phyloP scores from a whole-genome alignment of 192 early-diverging fungal species.

The Thamnidium elegans region DNA sequence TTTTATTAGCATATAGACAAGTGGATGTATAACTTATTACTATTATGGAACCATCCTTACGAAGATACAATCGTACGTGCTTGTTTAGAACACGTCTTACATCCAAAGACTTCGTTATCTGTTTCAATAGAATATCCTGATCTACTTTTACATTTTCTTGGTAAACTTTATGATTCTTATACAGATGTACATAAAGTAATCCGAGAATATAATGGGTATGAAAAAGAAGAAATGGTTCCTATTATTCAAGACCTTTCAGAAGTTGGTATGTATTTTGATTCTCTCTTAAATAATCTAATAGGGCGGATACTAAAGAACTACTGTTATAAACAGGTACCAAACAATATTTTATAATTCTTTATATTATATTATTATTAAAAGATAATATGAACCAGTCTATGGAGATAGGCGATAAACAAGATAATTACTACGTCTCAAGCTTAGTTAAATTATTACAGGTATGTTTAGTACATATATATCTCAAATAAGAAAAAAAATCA shows the following conservation, averaged over 20 bases:
- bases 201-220: neutral
- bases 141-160: slow-evolving; percentile 11
- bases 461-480: neutral
- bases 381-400: neutral
- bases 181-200: neutral
- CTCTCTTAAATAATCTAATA: no score
- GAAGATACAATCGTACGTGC: neutral
- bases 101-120: neutral
- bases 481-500: neutral
- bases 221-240: neutral
- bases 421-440: neutral
- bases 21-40: slow-evolving; percentile 18
- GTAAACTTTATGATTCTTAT: neutral
- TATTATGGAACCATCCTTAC: neutral
- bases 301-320: no score
- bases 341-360: slow-evolving; percentile 6
- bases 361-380: slow-evolving; percentile 1
- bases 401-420: neutral
- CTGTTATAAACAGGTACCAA: neutral
- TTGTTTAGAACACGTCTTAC: neutral
- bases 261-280: neutral
- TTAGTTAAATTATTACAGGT: slow-evolving; percentile 7
- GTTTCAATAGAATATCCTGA: neutral
- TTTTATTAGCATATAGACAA: neutral
- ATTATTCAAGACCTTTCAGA: neutral